phyloP scores from a whole-genome alignment of 257 asterid species.

The Solanum arcanum region DNA sequence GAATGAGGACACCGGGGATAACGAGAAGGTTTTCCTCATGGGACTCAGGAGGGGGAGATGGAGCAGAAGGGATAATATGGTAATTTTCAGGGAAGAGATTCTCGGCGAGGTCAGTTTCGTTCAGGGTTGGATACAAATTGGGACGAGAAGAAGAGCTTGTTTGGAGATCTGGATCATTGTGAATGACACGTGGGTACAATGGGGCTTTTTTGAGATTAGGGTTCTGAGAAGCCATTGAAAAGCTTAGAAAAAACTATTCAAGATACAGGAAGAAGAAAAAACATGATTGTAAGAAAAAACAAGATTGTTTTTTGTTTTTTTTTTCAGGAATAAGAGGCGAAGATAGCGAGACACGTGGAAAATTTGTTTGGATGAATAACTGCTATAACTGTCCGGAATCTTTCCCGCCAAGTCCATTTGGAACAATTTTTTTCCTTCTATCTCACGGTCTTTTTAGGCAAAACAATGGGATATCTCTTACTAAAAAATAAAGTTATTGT shows the following conservation, averaged over 20 bases:
- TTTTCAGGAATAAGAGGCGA: not conserved
- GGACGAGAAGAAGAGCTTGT: constrained; percentile 16
- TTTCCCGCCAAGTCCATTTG: not conserved
- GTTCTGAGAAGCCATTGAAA: constrained; percentile 44
- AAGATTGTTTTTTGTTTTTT: not conserved
- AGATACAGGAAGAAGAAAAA: not conserved
- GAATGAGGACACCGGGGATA: constrained; percentile 68
- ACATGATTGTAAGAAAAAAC: not conserved
- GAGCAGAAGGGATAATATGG: constrained; percentile 9
- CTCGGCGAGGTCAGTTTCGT: constrained; percentile 34
- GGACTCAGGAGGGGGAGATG: constrained; percentile 60
- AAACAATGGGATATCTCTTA: not conserved
- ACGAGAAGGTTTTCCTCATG: constrained; percentile 38
- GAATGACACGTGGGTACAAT: constrained; percentile 43
- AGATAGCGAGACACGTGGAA: not conserved
- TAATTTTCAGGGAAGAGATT: constrained; percentile 32
- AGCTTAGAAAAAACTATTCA: not conserved
- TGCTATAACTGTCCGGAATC: not conserved
- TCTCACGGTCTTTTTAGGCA: not conserved
- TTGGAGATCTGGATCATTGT: constrained; percentile 15
- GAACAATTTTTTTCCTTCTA: not conserved
- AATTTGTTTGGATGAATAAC: not conserved
- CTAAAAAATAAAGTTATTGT: not conserved
- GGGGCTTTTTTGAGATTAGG: constrained; percentile 27
- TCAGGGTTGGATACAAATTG: constrained; percentile 25